Evolutionary conservation across 106 monocot species (phyloP), one percentile per base, ranked within the genome.

Genomic region (Dactylorhiza incarnata): DNA sequence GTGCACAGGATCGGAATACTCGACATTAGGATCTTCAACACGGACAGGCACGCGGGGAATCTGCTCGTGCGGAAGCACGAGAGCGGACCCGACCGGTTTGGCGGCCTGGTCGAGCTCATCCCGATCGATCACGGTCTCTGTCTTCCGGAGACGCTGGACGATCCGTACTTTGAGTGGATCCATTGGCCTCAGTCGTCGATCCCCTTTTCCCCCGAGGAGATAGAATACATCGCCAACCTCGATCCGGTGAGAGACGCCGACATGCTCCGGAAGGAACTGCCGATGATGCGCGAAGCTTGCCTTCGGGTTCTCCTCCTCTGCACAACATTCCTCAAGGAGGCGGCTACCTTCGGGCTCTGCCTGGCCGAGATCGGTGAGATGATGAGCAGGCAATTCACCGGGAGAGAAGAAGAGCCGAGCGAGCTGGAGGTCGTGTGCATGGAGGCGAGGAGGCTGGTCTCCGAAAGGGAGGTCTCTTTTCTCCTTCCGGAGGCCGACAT

Each of bases 141-240:
- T 78, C 83, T 95, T 22, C 95, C 95, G 2, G 95, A 95, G 73
- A 83, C 85, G 72, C 77, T 95, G 53, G 95, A 95, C 65, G 95
- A 95, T 76, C 95, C 95, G 45, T 95, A 95, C 74, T 92, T 95
- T 73, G 95, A 95, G 56, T 95, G 95, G 95, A 95, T 95, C 76
- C 89, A 95, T 71, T 95, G 95, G 95, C 92, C 95, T n/a, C 95
- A 95, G 72, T 85, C 95, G 46, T 95, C 95, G 0, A 85, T 95
- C 45, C 92, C 95, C 0, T 95, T 95, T 78, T 92, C 95, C 10
- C 84, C 90, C 20, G 95, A 92, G 23, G 95, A 95, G 76, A 87
- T 92, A 4, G 81, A 86, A 19, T 95, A 95, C 76, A 90, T 95
- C 55, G 89, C 83, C 25, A 89, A 88, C 16, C 88, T 95, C 65